phyloP scores from a whole-genome alignment of 2,329 filamentous ascomycete species.

The Colletotrichum sp. region DNA sequence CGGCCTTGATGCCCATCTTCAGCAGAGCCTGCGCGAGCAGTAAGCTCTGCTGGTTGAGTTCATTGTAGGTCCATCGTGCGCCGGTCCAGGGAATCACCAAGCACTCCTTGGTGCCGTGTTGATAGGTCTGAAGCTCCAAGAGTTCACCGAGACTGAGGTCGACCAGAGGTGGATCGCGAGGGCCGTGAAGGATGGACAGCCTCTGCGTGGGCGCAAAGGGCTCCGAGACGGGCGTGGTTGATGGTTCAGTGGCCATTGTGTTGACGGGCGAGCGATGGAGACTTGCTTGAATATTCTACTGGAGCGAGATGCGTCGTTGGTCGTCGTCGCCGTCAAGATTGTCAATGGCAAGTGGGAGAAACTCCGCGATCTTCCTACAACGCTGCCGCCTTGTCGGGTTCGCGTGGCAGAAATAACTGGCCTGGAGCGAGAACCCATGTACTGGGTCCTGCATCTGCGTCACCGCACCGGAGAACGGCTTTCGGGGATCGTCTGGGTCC shows the following conservation, averaged over 20 bases:
- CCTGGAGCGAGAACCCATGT: not conserved
- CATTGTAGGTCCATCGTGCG: conserved; percentile 74
- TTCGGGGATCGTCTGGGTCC: conserved; percentile 15
- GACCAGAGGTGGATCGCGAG: conserved; percentile 71
- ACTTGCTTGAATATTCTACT: not conserved
- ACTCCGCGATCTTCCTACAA: not conserved
- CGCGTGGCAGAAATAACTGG: conserved; percentile 10
- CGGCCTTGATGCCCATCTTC: conserved; percentile 68
- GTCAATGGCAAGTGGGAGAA: conserved; percentile 1
- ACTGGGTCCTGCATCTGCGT: conserved; percentile 11
- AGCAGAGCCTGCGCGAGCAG: conserved; percentile 70
- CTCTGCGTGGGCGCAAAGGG: conserved; percentile 38
- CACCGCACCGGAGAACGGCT: conserved; percentile 17
- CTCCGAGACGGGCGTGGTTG: conserved; percentile 27
- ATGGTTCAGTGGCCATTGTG: conserved; percentile 33
- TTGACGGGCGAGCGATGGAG: not conserved
- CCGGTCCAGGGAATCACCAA: conserved; percentile 79
- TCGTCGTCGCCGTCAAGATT: not conserved
- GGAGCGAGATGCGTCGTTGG: not conserved
- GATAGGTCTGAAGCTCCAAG: conserved; percentile 71
- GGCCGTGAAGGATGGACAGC: conserved; percentile 70
- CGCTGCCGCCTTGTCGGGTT: not conserved
- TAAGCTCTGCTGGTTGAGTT: conserved; percentile 67
- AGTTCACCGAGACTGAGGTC: conserved; percentile 77
- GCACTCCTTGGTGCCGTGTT: conserved; percentile 70